These are phyloP conservation scores for Hypericum perforatum DNA, from an alignment of 345 rosid species.

Conservation along the genomic window DNA sequence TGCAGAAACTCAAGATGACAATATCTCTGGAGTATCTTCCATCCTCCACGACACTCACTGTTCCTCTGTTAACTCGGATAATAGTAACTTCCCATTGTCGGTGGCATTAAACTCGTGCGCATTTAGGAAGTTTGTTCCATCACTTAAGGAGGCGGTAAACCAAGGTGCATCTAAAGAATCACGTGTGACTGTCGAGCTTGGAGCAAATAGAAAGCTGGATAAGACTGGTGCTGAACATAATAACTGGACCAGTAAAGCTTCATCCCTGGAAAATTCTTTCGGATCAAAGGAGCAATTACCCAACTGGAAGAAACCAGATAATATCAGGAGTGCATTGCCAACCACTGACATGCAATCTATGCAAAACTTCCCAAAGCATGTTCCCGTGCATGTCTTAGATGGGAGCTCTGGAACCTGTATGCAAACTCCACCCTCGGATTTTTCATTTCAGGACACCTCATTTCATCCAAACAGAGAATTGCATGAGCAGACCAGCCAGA, in stretches of 20 bases:
- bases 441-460: slow-evolving; percentile 35
- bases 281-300: slow-evolving; percentile 24
- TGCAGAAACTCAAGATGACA: slow-evolving; percentile 51
- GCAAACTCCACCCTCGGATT: slow-evolving; percentile 35
- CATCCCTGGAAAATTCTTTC: slow-evolving; percentile 31
- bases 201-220: slow-evolving; percentile 26
- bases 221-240: slow-evolving; percentile 32
- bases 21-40: slow-evolving; percentile 55
- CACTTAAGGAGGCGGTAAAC: slow-evolving; percentile 35
- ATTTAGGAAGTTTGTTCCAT: slow-evolving; percentile 51
- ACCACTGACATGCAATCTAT: slow-evolving; percentile 39
- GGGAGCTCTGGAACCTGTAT: slow-evolving; percentile 37
- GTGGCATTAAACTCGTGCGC: slow-evolving; percentile 32
- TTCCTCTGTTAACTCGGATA: slow-evolving; percentile 42
- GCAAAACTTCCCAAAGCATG: slow-evolving; percentile 64
- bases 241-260: slow-evolving; percentile 38
- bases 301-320: slow-evolving; percentile 28
- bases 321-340: slow-evolving; percentile 17
- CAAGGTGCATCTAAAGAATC: slow-evolving; percentile 17
- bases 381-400: slow-evolving; percentile 48
- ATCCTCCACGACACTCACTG: slow-evolving; percentile 39
- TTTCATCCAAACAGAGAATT: slow-evolving; percentile 40
- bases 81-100: slow-evolving; percentile 34
- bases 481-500: slow-evolving; percentile 28
- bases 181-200: slow-evolving; percentile 21